Conservation (phyloP, 495 filamentous ascomycete genomes). For the Penicillium atrosanguineum region DNA sequence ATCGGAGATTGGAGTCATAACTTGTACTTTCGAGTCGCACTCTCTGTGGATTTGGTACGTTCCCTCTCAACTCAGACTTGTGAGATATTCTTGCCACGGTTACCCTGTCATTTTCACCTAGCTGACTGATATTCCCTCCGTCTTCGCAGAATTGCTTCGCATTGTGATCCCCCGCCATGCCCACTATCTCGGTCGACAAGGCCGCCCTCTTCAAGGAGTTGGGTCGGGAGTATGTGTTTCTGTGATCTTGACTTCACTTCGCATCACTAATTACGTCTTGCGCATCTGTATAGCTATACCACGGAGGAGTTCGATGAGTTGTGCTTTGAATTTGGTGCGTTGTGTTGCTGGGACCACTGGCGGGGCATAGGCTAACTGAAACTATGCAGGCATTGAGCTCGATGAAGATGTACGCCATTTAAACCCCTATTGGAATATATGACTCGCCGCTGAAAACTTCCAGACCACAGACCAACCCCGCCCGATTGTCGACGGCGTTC, state of each 20-base stretch:
- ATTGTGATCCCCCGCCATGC: constrained; percentile 50
- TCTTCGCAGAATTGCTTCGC: constrained; percentile 18
- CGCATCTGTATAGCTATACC: constrained; percentile 62
- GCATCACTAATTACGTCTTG: neutral
- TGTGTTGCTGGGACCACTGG: constrained; percentile 10
- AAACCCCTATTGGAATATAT: neutral
- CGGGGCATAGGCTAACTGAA: constrained; percentile 37
- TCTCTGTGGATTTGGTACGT: constrained; percentile 4
- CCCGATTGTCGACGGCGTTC: constrained; percentile 70
- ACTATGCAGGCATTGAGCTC: constrained; percentile 75
- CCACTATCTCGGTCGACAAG: constrained; percentile 94
- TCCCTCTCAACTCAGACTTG: neutral
- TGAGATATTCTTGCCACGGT: neutral
- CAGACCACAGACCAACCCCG: constrained; percentile 71
- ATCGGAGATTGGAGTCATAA: constrained; percentile 25
- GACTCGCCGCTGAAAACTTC: constrained; percentile 15
- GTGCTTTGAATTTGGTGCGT: constrained; percentile 93
- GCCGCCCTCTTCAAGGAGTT: constrained; percentile 90
- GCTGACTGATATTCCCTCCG: neutral
- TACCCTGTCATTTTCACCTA: neutral
- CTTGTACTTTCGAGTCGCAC: constrained; percentile 4
- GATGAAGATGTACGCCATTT: constrained; percentile 74
- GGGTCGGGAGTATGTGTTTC: constrained; percentile 69
- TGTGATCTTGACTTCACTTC: neutral
- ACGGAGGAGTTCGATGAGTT: constrained; percentile 93